A percentile compares a stretch with the other conserved stretches of the same genome.
These are phyloP conservation scores for Saccharomycopsis amapae DNA, from an alignment of 805 yeast species.

Conservation along the genomic window DNA sequence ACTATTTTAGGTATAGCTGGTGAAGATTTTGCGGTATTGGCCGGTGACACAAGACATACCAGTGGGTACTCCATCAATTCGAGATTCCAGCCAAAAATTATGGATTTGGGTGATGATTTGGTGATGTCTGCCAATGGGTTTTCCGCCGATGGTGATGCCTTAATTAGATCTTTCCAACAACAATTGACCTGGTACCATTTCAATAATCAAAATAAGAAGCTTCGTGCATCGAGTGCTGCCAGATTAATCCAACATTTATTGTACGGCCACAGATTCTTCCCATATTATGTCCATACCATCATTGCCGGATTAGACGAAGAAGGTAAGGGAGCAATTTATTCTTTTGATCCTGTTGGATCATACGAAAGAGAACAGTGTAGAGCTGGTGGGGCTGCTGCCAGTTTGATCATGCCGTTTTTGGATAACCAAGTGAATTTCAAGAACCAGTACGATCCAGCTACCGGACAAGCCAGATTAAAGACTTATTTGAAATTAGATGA, in stretches of 20 bases:
- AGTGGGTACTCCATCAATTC: constrained; percentile 91
- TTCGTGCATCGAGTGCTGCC: constrained; percentile 71
- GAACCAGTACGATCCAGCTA: constrained; percentile 80
- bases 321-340: constrained; percentile 91
- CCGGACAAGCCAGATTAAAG: constrained; percentile 57
- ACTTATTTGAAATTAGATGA: constrained; percentile 71
- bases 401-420: constrained; percentile 92
- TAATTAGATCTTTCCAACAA: constrained; percentile 63
- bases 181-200: constrained; percentile 87
- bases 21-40: constrained; percentile 90
- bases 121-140: constrained; percentile 92
- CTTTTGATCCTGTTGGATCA: constrained; percentile 97
- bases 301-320: constrained; percentile 82
- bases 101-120: constrained; percentile 80
- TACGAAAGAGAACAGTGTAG: constrained; percentile 96
- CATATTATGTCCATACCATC: constrained; percentile 92
- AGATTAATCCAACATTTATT: constrained; percentile 83
- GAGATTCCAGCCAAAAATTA: constrained; percentile 84
- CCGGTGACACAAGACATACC: constrained; percentile 97
- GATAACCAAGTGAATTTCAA: constrained; percentile 96
- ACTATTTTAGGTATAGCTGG: constrained; percentile 97
- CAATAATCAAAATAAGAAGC: constrained; percentile 62
- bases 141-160: constrained; percentile 88
- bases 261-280: constrained; percentile 92
- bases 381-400: constrained; percentile 97